Base-by-base conservation (phyloP, 345 rosid species). In the Populus ilicifolia region DNA sequence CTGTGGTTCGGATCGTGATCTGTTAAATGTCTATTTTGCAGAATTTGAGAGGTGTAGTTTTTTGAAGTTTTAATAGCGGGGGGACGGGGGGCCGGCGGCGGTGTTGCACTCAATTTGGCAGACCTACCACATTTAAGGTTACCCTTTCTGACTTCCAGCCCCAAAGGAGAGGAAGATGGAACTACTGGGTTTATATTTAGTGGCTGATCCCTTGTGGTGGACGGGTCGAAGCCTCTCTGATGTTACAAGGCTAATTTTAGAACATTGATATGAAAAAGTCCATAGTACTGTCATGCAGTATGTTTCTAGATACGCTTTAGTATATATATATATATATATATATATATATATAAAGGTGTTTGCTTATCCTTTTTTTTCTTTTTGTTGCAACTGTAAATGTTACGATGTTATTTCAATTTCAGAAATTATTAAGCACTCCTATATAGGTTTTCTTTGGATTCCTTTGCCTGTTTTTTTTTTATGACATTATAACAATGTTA, bases 231-330 rank as follows among this genome's bases (percentile, higher is more conserved):
- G 59, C 78, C 75, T 73, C 48, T 74, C 82, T 86, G 76, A 86
- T 86, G 80, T 75, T 74, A 81, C 82, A 77, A 78, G 81, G 80
- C 82, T 86, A 86, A 86, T 88, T 76, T 50, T 79, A 80, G 87
- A 77, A 69, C 83, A 62, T 81, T 83, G 84, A 80, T 84, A 78
- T 77, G 80, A 77, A 80, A 73, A 65, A 77, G 54, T 86, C 86
- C 85, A 59, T 78, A 83, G 38, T 80, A 64, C 70, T 75, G 72
- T 81, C 21, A 62, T 80, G 85, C 12, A 79, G 81, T 78, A 83
- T 78, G 82, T 83, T 71, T 74, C 77, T 79, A 81, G 74, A 75
- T 56, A 78, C 66, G 77, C 68, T 68, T 78, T 61, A 64, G 75
- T 75, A 77, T 78, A 18, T 52, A 52, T 39, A 21, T 20, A 2